Percentiles rank a stretch among this genome's conserved stretches.
phyloP scores from a whole-genome alignment of 257 asterid genomes.

The Oldenlandia corymbosa region DNA sequence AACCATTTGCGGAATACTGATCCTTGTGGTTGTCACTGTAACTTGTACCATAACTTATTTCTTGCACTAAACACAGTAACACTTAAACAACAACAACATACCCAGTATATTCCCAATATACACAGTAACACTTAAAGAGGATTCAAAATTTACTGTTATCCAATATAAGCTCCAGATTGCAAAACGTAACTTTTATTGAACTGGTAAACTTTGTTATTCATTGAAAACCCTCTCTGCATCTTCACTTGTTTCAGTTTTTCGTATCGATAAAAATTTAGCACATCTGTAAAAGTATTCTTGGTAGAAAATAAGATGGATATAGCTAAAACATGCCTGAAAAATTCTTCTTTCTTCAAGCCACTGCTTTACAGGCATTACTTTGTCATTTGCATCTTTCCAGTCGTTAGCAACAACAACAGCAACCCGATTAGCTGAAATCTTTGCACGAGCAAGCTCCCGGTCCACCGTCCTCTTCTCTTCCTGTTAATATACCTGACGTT shows the following conservation, averaged over 20 bases:
- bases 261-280: neutral
- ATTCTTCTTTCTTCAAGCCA: slow-evolving; percentile 97
- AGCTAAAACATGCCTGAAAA: slow-evolving; percentile 51
- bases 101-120: too few relatives aligned
- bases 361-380: slow-evolving; percentile 97
- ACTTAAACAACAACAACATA: too few relatives aligned
- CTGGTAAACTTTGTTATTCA: neutral
- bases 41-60: neutral
- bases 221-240: neutral
- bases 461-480: slow-evolving; percentile 83
- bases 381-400: slow-evolving; percentile 92
- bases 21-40: neutral
- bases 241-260: neutral
- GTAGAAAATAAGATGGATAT: neutral
- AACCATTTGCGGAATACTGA: neutral
- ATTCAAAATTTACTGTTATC: neutral
- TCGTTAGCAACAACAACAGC: slow-evolving; percentile 95
- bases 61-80: too few relatives aligned
- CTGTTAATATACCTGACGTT: slow-evolving; percentile 38
- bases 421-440: slow-evolving; percentile 91
- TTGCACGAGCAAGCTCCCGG: slow-evolving; percentile 92
- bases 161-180: neutral
- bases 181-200: neutral
- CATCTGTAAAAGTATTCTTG: neutral
- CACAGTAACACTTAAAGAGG: neutral